Evolutionary conservation across 768 basidiomycete genomes (phyloP).

Genomic region (Leccinellum rugosiceps): DNA sequence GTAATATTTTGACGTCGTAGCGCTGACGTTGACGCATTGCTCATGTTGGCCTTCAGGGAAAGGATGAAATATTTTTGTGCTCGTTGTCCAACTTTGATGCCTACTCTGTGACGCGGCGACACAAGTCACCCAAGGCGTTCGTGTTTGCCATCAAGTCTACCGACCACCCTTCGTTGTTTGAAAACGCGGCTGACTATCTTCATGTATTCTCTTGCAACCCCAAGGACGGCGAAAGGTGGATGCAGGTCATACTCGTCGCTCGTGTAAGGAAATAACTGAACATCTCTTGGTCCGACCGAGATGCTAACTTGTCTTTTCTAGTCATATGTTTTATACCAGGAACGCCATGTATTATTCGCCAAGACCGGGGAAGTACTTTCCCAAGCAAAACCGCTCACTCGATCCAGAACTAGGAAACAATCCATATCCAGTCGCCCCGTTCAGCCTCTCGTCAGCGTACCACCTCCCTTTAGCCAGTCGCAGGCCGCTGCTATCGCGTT

Average conservation of each 20-base stretch:
- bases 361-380: slow-evolving; percentile 21
- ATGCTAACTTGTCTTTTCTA: slow-evolving; percentile 28
- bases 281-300: not conserved
- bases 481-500: slow-evolving; percentile 47
- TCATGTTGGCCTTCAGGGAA: slow-evolving; percentile 50
- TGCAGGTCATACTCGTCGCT: slow-evolving; percentile 77
- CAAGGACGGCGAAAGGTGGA: slow-evolving; percentile 72
- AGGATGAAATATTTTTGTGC: slow-evolving; percentile 80
- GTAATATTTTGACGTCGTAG: slow-evolving; percentile 41
- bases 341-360: slow-evolving; percentile 57
- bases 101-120: slow-evolving; percentile 70
- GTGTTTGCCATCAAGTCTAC: slow-evolving; percentile 88
- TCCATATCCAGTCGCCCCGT: slow-evolving; percentile 33
- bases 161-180: slow-evolving; percentile 82
- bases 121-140: slow-evolving; percentile 82
- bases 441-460: slow-evolving; percentile 49
- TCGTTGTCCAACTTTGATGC: slow-evolving; percentile 87
- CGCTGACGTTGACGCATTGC: not conserved
- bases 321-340: slow-evolving; percentile 84
- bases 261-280: slow-evolving; percentile 50
- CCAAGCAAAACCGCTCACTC: slow-evolving; percentile 34
- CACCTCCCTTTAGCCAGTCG: slow-evolving; percentile 37
- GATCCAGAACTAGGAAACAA: slow-evolving; percentile 37
- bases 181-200: slow-evolving; percentile 82
- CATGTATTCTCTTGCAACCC: slow-evolving; percentile 81